A percentile compares a stretch with the other conserved stretches of the same genome.
Conservation (phyloP, 2,329 filamentous ascomycete genomes). For the Monosporascus sp. region DNA sequence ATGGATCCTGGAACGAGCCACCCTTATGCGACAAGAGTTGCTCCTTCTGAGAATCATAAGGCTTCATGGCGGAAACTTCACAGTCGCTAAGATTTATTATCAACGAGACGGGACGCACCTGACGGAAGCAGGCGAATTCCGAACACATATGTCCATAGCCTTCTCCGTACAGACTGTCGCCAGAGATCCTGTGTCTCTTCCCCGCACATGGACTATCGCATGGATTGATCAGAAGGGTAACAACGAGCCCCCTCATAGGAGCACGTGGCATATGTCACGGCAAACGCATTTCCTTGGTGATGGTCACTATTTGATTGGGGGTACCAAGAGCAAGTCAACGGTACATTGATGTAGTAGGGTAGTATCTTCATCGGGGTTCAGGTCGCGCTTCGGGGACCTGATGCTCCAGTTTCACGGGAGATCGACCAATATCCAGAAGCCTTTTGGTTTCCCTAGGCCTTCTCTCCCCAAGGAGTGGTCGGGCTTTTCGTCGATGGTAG, state of each 20-base stretch:
- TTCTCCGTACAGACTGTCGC: not conserved
- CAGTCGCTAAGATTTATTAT: too few species aligned
- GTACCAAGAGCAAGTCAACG: not conserved
- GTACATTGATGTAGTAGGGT: not conserved
- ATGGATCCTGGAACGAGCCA: too few species aligned
- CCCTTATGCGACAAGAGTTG: too few species aligned
- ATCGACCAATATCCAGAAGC: too few species aligned
- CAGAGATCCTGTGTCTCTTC: not conserved
- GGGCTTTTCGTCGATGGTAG: not conserved
- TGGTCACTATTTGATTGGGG: not conserved
- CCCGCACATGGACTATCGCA: not conserved
- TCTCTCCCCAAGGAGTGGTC: not conserved
- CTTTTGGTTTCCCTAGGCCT: too few species aligned
- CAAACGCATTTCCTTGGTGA: not conserved
- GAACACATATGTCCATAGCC: not conserved
- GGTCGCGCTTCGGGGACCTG: not conserved
- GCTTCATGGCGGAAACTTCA: too few species aligned
- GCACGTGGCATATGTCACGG: not conserved
- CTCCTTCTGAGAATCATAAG: too few species aligned
- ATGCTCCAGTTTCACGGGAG: not conserved
- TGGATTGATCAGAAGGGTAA: not conserved
- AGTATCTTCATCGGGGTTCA: not conserved
- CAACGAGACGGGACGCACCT: too few species aligned
- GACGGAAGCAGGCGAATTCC: too few species aligned
- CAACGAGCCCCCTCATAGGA: not conserved